Base-by-base conservation (phyloP, 805 yeast genomes). In the Saccharomycopsis fibuligera region DNA sequence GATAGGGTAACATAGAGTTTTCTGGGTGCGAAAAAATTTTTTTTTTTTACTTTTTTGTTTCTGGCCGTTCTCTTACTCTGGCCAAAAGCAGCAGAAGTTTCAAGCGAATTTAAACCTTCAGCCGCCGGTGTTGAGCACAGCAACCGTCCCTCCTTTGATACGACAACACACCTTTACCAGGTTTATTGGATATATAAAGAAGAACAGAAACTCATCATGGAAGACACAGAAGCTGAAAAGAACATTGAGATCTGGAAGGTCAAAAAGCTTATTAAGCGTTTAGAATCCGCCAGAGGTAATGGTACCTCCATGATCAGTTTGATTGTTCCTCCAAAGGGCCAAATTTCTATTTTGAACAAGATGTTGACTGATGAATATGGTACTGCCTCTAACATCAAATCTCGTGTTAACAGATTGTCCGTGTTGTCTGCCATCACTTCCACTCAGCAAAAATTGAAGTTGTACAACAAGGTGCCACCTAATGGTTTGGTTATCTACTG, bases 201-300 rank as follows among this genome's bases (percentile, higher is more conserved):
- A 29, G 31, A 22, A 37, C 21, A 37, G 8, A 19, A 9, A 37
- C 9, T 4, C 12, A 42, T 21, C 19, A 48, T 48, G 51, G 51
- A 48, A 31, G 75, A 81, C 58, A 73, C 81, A 53, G 96, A 88
- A 57, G 93, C 95, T 46, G 99, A 93, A 66, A 89, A 86, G 73
- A 91, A 90, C 73, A 91, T 93, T 65, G 96, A 93, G 74, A 90
- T 93, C 74, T 93, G 99, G 99, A 93, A 93, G 81, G 82, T 93
- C 76, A 91, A 90, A 76, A 93, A 93, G 72, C 76, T 88, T 68
- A 79, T 90, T 76, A 86, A 86, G 69, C 79, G 84, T 53, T 76
- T 93, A 59, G 93, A 93, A 65, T 72, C 71, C 60, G 98, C 98
- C 47, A 80, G 96, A 68, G 99, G 99, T 68, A 93, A 91, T 66